phyloP scores from a whole-genome alignment of 768 basidiomycete genomes.

The Nidularia sp. region DNA sequence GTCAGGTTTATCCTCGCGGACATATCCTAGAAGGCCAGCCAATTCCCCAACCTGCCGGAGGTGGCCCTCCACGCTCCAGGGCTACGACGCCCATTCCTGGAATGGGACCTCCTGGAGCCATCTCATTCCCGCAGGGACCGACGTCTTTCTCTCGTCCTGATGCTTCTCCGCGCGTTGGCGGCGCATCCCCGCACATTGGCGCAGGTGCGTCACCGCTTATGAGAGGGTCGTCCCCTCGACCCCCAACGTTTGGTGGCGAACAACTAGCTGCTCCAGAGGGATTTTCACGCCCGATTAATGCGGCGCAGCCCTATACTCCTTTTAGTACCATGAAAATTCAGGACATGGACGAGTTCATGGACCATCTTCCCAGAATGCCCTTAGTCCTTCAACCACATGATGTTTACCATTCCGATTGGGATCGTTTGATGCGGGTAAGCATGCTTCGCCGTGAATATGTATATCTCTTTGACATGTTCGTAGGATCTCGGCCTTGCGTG shows the following conservation, averaged over 20 bases:
- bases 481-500: slow-evolving; percentile 76
- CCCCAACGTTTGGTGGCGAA: slow-evolving; percentile 9
- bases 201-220: slow-evolving; percentile 7
- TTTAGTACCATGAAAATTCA: slow-evolving; percentile 71
- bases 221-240: slow-evolving; percentile 25
- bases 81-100: slow-evolving; percentile 55
- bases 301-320: slow-evolving; percentile 59
- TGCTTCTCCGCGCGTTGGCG: slow-evolving; percentile 12
- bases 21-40: slow-evolving; percentile 56
- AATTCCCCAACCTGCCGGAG: slow-evolving; percentile 34
- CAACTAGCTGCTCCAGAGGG: slow-evolving; percentile 65
- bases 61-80: slow-evolving; percentile 27
- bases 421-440: slow-evolving; percentile 68
- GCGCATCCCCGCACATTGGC: slow-evolving; percentile 22
- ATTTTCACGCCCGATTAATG: slow-evolving; percentile 71
- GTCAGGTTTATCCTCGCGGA: slow-evolving; percentile 49
- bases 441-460: neutral
- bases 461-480: neutral
- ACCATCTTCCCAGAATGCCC: slow-evolving; percentile 70
- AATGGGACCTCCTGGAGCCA: slow-evolving; percentile 9
- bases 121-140: slow-evolving; percentile 13
- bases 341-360: slow-evolving; percentile 73
- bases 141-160: slow-evolving; percentile 10
- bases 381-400: slow-evolving; percentile 70
- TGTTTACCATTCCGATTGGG: slow-evolving; percentile 77